phyloP scores from a whole-genome alignment of 371 early-diverging fungal genomes.

The Mortierella sp. region DNA sequence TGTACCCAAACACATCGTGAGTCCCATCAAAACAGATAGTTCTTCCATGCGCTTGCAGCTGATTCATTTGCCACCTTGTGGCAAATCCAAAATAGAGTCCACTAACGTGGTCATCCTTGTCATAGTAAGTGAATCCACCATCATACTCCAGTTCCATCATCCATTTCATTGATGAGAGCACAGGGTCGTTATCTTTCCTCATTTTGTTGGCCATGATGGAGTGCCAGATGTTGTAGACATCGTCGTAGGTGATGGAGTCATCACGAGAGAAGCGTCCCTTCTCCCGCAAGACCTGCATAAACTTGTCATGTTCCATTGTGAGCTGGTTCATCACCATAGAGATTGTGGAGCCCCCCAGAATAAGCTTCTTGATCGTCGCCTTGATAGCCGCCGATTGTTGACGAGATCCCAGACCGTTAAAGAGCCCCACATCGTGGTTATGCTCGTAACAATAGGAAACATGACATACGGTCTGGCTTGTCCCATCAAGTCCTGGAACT shows the following conservation, averaged over 20 bases:
- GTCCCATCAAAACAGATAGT: conserved; percentile 26
- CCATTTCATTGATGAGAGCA: conserved; percentile 18
- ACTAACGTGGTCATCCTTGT: conserved; percentile 6
- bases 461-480: background rate
- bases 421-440: conserved; percentile 6
- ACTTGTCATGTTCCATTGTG: conserved; percentile 33
- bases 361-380: conserved; percentile 12
- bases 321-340: conserved; percentile 21
- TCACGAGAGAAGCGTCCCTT: conserved; percentile 11
- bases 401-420: conserved; percentile 13
- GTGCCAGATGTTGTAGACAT: conserved; percentile 29
- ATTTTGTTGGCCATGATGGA: conserved; percentile 2
- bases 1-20: conserved; percentile 21
- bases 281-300: conserved; percentile 14
- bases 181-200: conserved; percentile 18
- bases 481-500: background rate
- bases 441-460: conserved; percentile 18
- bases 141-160: conserved; percentile 22
- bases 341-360: conserved; percentile 22
- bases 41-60: conserved; percentile 8
- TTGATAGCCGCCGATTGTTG: conserved; percentile 24
- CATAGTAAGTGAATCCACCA: conserved; percentile 13
- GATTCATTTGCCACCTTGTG: conserved; percentile 22
- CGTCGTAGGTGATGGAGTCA: conserved; percentile 26
- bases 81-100: conserved; percentile 26